Evolutionary conservation across 768 basidiomycete genomes (phyloP), one percentile per base, ranked within the genome.

Genomic region (Tulasnella sp.): DNA sequence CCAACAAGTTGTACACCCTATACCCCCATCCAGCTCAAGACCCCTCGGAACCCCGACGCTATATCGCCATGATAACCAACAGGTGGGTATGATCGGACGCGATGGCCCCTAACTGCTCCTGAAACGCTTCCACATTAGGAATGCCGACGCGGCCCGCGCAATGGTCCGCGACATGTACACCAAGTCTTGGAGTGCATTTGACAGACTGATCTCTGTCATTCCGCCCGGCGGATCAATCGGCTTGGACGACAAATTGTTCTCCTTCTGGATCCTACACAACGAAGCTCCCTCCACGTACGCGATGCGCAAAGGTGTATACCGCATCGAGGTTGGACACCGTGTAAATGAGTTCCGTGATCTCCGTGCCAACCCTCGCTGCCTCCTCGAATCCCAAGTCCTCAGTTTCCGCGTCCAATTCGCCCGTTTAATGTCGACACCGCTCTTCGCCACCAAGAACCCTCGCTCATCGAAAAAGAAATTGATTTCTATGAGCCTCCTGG

Each of bases 131-230:
- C 14, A 15, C 43, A 53, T 35, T 63, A 83, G 86, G 67, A 90
- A 90, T 66, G 86, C 85, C 14, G 87, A 89, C 65, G 82, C 87
- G 23, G 84, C 88, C 9, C 79, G 87, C 49, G 84, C 86, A 0
- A 74, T 88, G 17, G 88, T 89, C 43, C 79, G 87, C 57, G 87
- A 90, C 63, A 85, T 88, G 84, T 91, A 91, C 66, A 89, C 86
- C 23, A 91, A 91, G 69, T 87, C 84, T 62, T 91, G 89, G 88
- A 87, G 85, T 65, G 87, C 87, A 1, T 90, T 92, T 63, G 87
- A 90, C 66, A 80, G 88, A 8, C 76, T 92, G 5, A 84, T 91
- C 15, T 84, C 85, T 4, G 87, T 91, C 59, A 86, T 91, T 0
- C 86, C 88, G n/a, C 87, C 87, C 0, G 88, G 87, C 8, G 88